phyloP scores from a whole-genome alignment of 2,329 filamentous ascomycete species.

The Verticillium zaregamsianum region DNA sequence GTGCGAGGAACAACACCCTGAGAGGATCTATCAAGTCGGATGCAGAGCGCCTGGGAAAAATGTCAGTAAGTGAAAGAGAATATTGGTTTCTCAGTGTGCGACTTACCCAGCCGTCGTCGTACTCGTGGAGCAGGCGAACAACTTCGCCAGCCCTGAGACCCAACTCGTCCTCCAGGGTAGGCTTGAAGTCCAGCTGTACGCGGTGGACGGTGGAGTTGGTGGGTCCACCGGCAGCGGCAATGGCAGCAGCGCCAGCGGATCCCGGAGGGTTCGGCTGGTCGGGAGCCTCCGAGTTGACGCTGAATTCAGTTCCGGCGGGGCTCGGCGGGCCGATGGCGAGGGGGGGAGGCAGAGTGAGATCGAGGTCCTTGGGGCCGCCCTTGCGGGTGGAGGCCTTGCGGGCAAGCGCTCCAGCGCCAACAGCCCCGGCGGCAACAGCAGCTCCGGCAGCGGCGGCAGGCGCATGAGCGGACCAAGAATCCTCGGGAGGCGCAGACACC shows the following conservation, averaged over 20 bases:
- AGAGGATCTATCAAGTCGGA: conserved; percentile 81
- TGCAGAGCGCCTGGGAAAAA: conserved; percentile 70
- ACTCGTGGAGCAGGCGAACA: conserved; percentile 87
- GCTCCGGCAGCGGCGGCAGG: conserved; percentile 26
- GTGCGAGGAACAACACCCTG: conserved; percentile 93
- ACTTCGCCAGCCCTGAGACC: conserved; percentile 76
- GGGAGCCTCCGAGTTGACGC: conserved; percentile 48
- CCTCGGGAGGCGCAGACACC: conserved; percentile 21
- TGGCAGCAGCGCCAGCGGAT: conserved; percentile 52
- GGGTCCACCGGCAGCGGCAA: conserved; percentile 59
- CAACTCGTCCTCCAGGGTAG: conserved; percentile 89
- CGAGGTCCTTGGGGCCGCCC: conserved; percentile 44
- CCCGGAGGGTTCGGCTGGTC: conserved; percentile 36
- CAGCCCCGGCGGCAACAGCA: conserved; percentile 26
- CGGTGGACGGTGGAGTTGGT: conserved; percentile 70
- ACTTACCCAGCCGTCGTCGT: conserved; percentile 96
- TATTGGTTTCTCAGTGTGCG: neutral
- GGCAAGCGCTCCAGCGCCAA: conserved; percentile 31
- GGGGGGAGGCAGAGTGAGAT: conserved; percentile 44
- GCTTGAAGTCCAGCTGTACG: conserved; percentile 90
- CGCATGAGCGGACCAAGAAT: neutral
- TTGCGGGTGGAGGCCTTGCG: conserved; percentile 56
- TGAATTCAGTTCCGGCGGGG: conserved; percentile 61
- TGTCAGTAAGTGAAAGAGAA: conserved; percentile 21
- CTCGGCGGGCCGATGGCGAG: conserved; percentile 43